A percentile compares a stretch with the other conserved stretches of the same genome.
phyloP scores from a whole-genome alignment of 129 eudicot species.

The Flaveria robusta region DNA sequence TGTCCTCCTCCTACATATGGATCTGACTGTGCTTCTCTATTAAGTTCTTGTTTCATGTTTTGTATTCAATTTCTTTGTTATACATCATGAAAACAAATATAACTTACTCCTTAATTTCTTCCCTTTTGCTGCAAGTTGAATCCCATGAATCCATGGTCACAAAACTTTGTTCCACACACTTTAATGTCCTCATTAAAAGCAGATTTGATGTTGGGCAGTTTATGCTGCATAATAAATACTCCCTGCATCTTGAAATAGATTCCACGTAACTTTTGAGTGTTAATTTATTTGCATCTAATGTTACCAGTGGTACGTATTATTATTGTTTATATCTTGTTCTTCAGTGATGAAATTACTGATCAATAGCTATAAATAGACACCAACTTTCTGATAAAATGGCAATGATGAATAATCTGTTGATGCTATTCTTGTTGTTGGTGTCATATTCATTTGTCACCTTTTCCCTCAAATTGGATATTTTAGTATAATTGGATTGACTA shows the following conservation, averaged over 20 bases:
- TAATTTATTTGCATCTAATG: constrained; percentile 13
- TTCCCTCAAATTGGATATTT: too few species aligned
- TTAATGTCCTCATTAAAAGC: constrained; percentile 26
- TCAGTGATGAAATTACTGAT: constrained; percentile 12
- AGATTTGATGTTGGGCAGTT: constrained; percentile 17
- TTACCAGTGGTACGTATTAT: not conserved
- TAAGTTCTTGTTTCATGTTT: constrained; percentile 1
- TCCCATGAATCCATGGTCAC: not conserved
- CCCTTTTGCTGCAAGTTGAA: constrained; percentile 25
- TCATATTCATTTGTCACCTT: constrained; percentile 7
- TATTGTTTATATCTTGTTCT: not conserved
- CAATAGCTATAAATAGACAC: not conserved
- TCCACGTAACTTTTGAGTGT: not conserved
- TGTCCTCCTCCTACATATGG: not conserved
- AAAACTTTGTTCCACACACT: constrained; percentile 10
- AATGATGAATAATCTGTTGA: constrained; percentile 17
- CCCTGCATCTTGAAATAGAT: too few species aligned
- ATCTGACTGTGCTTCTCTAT: constrained; percentile 4
- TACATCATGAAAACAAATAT: constrained; percentile 23
- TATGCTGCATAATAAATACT: constrained; percentile 16
- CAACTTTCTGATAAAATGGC: not conserved
- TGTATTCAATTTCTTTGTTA: not conserved
- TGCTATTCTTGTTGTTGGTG: not conserved
- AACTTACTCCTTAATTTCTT: constrained; percentile 22
- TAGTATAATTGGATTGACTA: too few species aligned